Conservation (phyloP, 345 rosid species). For the Geranium brycei region DNA sequence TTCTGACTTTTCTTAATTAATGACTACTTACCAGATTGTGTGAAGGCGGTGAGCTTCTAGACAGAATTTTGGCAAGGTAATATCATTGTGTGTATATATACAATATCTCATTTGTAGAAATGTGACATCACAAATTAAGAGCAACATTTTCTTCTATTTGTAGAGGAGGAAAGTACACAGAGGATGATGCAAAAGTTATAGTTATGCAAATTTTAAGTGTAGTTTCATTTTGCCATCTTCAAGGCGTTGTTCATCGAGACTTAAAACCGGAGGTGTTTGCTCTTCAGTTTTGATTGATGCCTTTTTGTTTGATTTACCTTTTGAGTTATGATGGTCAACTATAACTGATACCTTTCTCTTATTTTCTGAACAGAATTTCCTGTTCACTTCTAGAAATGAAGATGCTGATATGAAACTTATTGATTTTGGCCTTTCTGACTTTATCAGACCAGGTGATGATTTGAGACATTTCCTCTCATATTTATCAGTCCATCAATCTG, state of each 20-base stretch:
- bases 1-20: conserved; percentile 1
- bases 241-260: conserved; percentile 97
- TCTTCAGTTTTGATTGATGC: background rate
- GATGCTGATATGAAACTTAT: conserved; percentile 29
- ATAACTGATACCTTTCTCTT: conserved; percentile 9
- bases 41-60: conserved; percentile 91
- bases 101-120: background rate
- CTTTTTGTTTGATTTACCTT: background rate
- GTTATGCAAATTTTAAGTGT: conserved; percentile 67
- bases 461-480: conserved; percentile 1
- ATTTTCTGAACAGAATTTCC: conserved; percentile 40
- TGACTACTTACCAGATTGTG: conserved; percentile 54
- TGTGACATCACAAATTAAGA: background rate
- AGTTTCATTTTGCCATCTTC: conserved; percentile 86
- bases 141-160: background rate
- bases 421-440: conserved; percentile 74
- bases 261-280: conserved; percentile 77
- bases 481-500: background rate
- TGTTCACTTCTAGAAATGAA: conserved; percentile 21
- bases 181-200: conserved; percentile 75
- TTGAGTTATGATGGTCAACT: background rate
- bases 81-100: background rate
- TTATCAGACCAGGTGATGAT: conserved; percentile 53
- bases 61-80: conserved; percentile 83
- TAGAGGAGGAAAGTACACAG: conserved; percentile 91